Evolutionary conservation across 208 protist genomes (phyloP).

Genomic region (Jaenimonas drosophilae): DNA sequence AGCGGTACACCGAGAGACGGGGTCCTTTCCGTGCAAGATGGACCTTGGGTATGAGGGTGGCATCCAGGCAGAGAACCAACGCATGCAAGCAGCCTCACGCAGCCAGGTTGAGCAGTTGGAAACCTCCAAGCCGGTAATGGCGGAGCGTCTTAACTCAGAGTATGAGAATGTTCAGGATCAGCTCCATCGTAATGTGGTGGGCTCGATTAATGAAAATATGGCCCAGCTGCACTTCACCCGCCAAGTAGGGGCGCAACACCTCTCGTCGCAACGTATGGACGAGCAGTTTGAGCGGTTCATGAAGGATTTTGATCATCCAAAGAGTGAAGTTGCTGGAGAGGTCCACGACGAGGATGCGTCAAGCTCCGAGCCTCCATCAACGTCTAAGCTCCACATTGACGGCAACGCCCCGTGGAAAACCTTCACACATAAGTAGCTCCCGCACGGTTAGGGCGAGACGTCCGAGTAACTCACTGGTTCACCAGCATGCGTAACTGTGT

Average conservation of each 20-base stretch:
- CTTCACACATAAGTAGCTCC: too few species aligned
- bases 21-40: conserved; percentile 55
- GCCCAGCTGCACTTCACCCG: conserved; percentile 73
- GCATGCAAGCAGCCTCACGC: conserved; percentile 17
- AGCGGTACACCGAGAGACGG: conserved; percentile 25
- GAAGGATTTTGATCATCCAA: conserved; percentile 51
- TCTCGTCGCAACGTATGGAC: conserved; percentile 62
- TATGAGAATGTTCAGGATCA: conserved; percentile 7
- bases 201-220: conserved; percentile 69
- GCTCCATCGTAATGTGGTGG: conserved; percentile 14
- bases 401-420: conserved; percentile 76
- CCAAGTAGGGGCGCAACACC: conserved; percentile 52
- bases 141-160: conserved; percentile 12
- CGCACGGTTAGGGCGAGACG: too few species aligned
- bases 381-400: conserved; percentile 48
- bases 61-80: conserved; percentile 44
- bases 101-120: conserved; percentile 52
- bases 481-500: too few species aligned
- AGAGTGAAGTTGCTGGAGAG: conserved; percentile 1
- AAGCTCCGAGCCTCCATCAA: background rate
- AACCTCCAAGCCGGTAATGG: conserved; percentile 14
- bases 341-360: conserved; percentile 1
- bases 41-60: conserved; percentile 85
- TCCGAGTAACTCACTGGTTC: too few species aligned
- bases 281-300: conserved; percentile 88